These are phyloP conservation scores for Rhizophagus clarus DNA, from an alignment of 192 early-diverging fungal genomes.

Conservation along the genomic window DNA sequence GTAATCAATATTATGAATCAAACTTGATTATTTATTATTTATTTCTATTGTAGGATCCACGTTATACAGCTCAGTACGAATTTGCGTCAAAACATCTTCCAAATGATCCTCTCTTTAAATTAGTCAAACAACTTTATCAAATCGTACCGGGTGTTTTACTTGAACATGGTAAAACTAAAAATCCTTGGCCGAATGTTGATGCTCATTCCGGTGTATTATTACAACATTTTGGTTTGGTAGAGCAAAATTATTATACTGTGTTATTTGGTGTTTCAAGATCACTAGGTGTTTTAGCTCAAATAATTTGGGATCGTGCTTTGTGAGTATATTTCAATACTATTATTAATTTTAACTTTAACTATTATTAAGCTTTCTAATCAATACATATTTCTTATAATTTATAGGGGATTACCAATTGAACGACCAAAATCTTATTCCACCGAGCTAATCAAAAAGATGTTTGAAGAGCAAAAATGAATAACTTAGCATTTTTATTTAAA, in stretches of 20 bases:
- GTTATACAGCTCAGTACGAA: constrained; percentile 98
- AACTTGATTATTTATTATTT: not conserved
- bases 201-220: constrained; percentile 98
- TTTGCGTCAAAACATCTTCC: constrained; percentile 99
- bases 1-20: not conserved
- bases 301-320: constrained; percentile 97
- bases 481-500: too few species aligned
- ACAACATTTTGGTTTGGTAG: constrained; percentile 92
- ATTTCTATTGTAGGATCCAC: constrained; percentile 68
- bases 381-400: not conserved
- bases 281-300: constrained; percentile 91
- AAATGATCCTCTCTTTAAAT: constrained; percentile 94
- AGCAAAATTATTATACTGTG: constrained; percentile 99
- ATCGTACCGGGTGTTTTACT: constrained; percentile 93
- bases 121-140: constrained; percentile 96
- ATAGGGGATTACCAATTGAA: constrained; percentile 86
- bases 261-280: constrained; percentile 98
- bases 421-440: constrained; percentile 91
- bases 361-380: not conserved
- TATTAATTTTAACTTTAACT: not conserved
- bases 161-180: constrained; percentile 99
- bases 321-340: constrained; percentile 10
- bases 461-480: constrained; percentile 51
- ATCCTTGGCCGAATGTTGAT: constrained; percentile 99
- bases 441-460: constrained; percentile 85